A percentile compares a stretch with the other conserved stretches of the same genome.
Conservation (phyloP, 768 basidiomycete genomes). For the Cyclocybe aegerita region DNA sequence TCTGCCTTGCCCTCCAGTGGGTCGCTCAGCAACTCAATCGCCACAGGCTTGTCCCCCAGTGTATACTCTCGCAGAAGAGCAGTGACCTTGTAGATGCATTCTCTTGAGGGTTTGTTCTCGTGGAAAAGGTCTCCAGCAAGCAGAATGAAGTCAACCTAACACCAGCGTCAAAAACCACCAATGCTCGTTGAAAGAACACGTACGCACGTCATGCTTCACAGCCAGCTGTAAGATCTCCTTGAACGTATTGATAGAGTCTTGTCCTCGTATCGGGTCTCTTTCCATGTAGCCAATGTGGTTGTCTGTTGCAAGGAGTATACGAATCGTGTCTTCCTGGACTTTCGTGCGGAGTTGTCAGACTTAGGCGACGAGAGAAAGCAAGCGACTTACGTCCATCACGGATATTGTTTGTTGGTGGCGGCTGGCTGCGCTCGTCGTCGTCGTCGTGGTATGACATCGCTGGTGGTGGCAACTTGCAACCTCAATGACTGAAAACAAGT, state of each 20-base stretch:
- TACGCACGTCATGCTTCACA: conserved; percentile 77
- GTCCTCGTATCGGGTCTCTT: conserved; percentile 90
- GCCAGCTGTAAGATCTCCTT: conserved; percentile 91
- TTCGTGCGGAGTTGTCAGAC: conserved; percentile 5
- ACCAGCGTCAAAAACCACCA: conserved; percentile 7
- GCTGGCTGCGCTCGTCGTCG: no score
- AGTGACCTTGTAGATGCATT: conserved; percentile 85
- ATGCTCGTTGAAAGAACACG: not conserved
- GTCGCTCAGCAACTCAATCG: conserved; percentile 89
- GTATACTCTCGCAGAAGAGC: conserved; percentile 91
- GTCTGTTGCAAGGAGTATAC: conserved; percentile 90
- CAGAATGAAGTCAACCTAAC: conserved; percentile 91
- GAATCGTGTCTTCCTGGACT: conserved; percentile 70
- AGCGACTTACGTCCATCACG: no score
- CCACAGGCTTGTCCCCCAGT: conserved; percentile 84
- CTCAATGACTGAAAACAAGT: not conserved
- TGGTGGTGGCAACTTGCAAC: no score
- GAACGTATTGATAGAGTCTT: conserved; percentile 95
- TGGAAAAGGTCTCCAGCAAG: conserved; percentile 97
- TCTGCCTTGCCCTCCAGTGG: conserved; percentile 86
- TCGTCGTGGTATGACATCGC: no score
- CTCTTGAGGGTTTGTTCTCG: conserved; percentile 93
- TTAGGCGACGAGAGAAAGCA: no score
- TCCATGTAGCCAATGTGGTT: conserved; percentile 96
- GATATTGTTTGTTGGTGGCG: no score